These are phyloP conservation scores for Pichia sp. DNA, from an alignment of 1,139 yeast genomes.

Conservation along the genomic window DNA sequence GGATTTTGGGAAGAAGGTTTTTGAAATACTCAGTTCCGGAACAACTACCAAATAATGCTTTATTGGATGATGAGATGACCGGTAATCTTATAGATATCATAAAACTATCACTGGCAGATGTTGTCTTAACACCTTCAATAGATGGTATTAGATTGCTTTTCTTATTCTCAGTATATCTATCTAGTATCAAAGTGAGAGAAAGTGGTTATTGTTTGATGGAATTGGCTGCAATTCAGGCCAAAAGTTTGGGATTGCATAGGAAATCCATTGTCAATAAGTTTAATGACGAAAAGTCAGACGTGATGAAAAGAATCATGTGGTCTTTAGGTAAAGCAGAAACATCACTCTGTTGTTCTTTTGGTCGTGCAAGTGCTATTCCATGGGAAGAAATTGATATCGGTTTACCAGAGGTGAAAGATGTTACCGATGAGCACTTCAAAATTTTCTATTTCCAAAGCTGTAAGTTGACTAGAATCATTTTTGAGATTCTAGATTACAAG, in stretches of 20 bases:
- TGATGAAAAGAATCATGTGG: slow-evolving; percentile 33
- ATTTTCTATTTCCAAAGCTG: slow-evolving; percentile 29
- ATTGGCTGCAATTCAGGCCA: slow-evolving; percentile 38
- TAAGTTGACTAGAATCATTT: slow-evolving; percentile 30
- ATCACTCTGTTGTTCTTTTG: slow-evolving; percentile 34
- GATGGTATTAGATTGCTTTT: slow-evolving; percentile 37
- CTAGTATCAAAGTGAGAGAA: slow-evolving; percentile 38
- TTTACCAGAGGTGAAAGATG: slow-evolving; percentile 27
- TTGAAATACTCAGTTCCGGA: slow-evolving; percentile 24
- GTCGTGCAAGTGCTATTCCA: slow-evolving; percentile 34
- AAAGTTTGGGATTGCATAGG: slow-evolving; percentile 39
- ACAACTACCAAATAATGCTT: slow-evolving; percentile 18
- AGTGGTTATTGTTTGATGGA: slow-evolving; percentile 39
- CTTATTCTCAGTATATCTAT: slow-evolving; percentile 35
- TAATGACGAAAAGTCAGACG: slow-evolving; percentile 28
- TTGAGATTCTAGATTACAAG: slow-evolving; percentile 32
- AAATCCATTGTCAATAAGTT: slow-evolving; percentile 30
- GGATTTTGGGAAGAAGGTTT: slow-evolving; percentile 34
- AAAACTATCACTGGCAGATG: slow-evolving; percentile 35
- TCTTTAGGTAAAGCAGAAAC: slow-evolving; percentile 33
- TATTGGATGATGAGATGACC: slow-evolving; percentile 23
- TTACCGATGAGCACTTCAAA: slow-evolving; percentile 28
- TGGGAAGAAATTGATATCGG: slow-evolving; percentile 34
- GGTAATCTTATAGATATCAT: slow-evolving; percentile 32
- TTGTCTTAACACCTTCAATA: slow-evolving; percentile 35